Conservation (phyloP, 352 stramenopile genomes). For the Phytopythium mirpurense region DNA sequence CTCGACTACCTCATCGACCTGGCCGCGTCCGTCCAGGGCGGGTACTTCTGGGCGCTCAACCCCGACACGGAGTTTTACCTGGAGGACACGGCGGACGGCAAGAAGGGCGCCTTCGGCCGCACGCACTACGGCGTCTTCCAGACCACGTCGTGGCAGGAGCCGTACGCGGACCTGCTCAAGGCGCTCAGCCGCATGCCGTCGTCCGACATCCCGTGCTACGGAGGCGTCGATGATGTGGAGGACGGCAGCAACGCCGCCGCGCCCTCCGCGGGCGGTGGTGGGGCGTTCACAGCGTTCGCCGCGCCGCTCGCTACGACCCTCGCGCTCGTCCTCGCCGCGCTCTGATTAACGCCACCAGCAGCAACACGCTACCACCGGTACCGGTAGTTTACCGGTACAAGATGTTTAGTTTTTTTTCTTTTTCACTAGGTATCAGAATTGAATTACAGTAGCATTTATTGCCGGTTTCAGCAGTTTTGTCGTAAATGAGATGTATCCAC, state of each 20-base stretch:
- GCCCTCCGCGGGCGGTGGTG: no score
- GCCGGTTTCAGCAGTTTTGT: no score
- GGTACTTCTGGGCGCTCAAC: constrained; percentile 67
- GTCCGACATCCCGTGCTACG: constrained; percentile 51
- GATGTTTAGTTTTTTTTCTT: no score
- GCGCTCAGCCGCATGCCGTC: constrained; percentile 40
- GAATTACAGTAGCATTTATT: no score
- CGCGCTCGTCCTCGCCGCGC: background rate
- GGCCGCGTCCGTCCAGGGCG: constrained; percentile 36
- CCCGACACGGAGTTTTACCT: constrained; percentile 55
- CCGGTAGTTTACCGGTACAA: no score
- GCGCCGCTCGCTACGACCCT: background rate
- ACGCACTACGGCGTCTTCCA: constrained; percentile 61
- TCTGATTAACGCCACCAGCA: background rate
- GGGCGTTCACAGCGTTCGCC: background rate
- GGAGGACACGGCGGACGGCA: constrained; percentile 38
- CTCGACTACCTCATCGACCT: constrained; percentile 65
- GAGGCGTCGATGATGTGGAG: constrained; percentile 18
- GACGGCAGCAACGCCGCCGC: constrained; percentile 5
- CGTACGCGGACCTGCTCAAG: constrained; percentile 39
- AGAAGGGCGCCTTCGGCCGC: constrained; percentile 36
- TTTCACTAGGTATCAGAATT: no score
- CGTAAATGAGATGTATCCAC: no score
- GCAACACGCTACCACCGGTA: no score
- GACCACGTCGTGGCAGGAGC: constrained; percentile 44